These are phyloP conservation scores for Fusarium nanum DNA, from an alignment of 2,329 filamentous ascomycete species.

Conservation along the genomic window DNA sequence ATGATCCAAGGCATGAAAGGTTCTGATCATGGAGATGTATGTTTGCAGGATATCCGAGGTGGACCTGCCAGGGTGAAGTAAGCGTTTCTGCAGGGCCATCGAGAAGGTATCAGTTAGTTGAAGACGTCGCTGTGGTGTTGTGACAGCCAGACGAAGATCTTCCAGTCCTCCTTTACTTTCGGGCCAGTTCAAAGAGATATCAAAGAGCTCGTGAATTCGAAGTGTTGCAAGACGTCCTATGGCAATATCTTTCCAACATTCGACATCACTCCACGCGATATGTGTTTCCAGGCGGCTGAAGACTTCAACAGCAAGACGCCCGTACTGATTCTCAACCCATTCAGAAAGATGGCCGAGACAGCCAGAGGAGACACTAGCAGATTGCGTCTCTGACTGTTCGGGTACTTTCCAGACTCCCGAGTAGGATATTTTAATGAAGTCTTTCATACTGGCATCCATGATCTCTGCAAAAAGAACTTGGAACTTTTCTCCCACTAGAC, in stretches of 20 bases:
- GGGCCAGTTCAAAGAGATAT: slow-evolving; percentile 83
- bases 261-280: slow-evolving; percentile 67
- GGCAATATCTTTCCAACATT: slow-evolving; percentile 78
- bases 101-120: slow-evolving; percentile 78
- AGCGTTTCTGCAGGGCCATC: slow-evolving; percentile 69
- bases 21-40: slow-evolving; percentile 83
- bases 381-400: slow-evolving; percentile 26
- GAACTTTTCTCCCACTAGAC: slow-evolving; percentile 75
- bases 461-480: slow-evolving; percentile 78
- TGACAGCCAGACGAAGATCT: slow-evolving; percentile 78
- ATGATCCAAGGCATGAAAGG: slow-evolving; percentile 79
- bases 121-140: slow-evolving; percentile 73
- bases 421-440: slow-evolving; percentile 71
- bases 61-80: slow-evolving; percentile 80
- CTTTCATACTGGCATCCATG: slow-evolving; percentile 73
- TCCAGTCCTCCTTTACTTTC: slow-evolving; percentile 76
- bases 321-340: slow-evolving; percentile 77
- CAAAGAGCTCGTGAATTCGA: slow-evolving; percentile 78
- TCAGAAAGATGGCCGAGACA: slow-evolving; percentile 69
- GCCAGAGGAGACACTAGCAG: slow-evolving; percentile 56
- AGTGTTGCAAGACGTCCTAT: slow-evolving; percentile 74
- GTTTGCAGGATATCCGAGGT: slow-evolving; percentile 80
- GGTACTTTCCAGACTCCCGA: slow-evolving; percentile 68
- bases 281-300: slow-evolving; percentile 60
- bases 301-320: slow-evolving; percentile 72